A percentile compares a stretch with the other conserved stretches of the same genome.
Conservation (phyloP, 306 rosid species). For the Canavalia gladiata region DNA sequence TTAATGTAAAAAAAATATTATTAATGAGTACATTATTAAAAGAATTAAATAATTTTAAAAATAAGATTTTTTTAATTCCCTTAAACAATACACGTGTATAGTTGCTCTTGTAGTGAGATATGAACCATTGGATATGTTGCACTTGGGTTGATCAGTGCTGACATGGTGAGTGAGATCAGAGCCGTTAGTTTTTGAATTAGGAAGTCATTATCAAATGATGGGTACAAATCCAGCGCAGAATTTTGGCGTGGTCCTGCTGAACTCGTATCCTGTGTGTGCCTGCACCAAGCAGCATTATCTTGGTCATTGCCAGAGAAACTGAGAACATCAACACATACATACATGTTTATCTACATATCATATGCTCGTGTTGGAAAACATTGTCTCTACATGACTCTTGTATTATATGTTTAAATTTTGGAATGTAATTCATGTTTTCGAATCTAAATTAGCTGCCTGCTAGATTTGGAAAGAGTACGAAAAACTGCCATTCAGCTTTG, state of each 20-base stretch:
- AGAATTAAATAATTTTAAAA: not conserved
- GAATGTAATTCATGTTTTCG: slow-evolving; percentile 39
- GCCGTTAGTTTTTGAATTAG: slow-evolving; percentile 63
- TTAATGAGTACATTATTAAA: no score
- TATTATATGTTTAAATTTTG: slow-evolving; percentile 22
- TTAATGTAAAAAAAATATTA: not conserved
- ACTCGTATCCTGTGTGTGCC: slow-evolving; percentile 51
- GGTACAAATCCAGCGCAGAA: slow-evolving; percentile 70
- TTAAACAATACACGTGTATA: no score
- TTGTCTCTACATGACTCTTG: slow-evolving; percentile 47
- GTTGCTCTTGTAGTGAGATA: no score
- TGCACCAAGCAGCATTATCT: slow-evolving; percentile 48
- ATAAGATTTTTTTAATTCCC: no score
- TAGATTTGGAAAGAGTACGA: slow-evolving; percentile 40
- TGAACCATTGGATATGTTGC: slow-evolving; percentile 27
- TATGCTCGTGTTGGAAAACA: slow-evolving; percentile 42
- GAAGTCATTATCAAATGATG: slow-evolving; percentile 68
- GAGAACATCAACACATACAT: slow-evolving; percentile 19
- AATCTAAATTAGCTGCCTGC: slow-evolving; percentile 40
- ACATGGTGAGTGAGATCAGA: slow-evolving; percentile 41
- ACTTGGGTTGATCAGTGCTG: slow-evolving; percentile 34
- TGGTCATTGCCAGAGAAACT: slow-evolving; percentile 28
- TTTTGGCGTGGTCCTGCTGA: slow-evolving; percentile 70
- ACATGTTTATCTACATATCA: slow-evolving; percentile 25
- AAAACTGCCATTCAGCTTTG: slow-evolving; percentile 51